Percentiles rank a stretch among this genome's conserved stretches.
phyloP scores from a whole-genome alignment of 495 filamentous ascomycete genomes.

The Podospora sp. region DNA sequence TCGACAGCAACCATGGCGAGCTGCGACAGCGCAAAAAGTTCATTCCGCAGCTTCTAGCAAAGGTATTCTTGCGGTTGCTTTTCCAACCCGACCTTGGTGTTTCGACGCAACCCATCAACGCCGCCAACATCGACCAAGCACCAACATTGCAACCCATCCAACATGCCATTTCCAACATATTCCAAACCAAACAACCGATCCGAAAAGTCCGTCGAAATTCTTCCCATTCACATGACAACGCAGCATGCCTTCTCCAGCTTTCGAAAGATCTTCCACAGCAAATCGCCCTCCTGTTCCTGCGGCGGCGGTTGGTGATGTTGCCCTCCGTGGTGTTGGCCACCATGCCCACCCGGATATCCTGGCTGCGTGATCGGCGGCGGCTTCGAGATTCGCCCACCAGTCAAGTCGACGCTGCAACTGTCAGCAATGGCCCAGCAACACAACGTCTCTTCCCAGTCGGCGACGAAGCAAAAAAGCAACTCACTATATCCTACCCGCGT shows the following conservation, averaged over 20 bases:
- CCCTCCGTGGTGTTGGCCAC: constrained; percentile 36
- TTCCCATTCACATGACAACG: constrained; percentile 72
- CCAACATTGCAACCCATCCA: neutral
- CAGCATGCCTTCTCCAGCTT: constrained; percentile 69
- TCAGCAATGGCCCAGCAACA: constrained; percentile 40
- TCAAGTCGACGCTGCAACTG: constrained; percentile 31
- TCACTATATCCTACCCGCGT: constrained; percentile 76
- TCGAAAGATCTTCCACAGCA: constrained; percentile 60
- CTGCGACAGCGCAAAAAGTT: neutral
- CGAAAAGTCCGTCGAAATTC: neutral
- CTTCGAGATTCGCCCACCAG: constrained; percentile 25
- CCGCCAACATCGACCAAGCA: neutral
- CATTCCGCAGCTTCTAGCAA: neutral
- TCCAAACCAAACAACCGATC: neutral
- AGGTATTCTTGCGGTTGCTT: neutral
- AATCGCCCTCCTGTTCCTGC: constrained; percentile 60
- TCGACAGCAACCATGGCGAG: too few relatives aligned
- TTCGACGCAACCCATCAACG: neutral
- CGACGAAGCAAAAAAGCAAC: neutral
- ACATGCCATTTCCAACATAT: neutral
- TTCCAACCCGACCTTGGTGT: neutral
- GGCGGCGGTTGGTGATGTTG: constrained; percentile 37
- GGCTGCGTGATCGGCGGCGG: constrained; percentile 12
- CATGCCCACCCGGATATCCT: constrained; percentile 16
- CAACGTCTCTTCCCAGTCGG: constrained; percentile 8